Conservation (phyloP, 2,329 filamentous ascomycete genomes). For the Hymenoscyphus fraxineus region DNA sequence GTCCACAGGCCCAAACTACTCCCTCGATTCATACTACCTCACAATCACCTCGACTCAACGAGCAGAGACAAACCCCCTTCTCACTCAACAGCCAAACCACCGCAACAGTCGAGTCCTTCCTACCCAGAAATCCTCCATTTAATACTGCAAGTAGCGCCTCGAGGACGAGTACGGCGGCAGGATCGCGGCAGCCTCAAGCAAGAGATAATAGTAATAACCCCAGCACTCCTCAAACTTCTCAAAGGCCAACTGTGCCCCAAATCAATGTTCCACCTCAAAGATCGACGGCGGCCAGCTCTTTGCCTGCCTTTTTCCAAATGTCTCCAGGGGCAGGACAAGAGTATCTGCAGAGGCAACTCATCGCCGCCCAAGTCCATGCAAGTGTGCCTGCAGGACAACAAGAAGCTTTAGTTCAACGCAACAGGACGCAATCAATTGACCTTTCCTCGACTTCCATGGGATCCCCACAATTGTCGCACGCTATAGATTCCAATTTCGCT, state of each 20-base stretch:
- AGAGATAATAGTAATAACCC: background rate
- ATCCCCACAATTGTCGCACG: background rate
- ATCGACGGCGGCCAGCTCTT: background rate
- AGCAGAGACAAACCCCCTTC: background rate
- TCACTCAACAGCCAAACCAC: background rate
- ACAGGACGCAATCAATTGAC: background rate
- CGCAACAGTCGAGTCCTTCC: background rate
- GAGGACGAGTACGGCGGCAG: background rate
- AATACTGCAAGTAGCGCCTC: background rate
- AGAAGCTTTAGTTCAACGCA: background rate
- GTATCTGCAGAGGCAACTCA: background rate
- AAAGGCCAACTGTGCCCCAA: background rate
- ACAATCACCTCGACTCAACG: background rate
- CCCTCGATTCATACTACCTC: background rate
- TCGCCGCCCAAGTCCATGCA: background rate
- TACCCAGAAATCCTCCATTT: background rate
- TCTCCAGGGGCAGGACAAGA: background rate
- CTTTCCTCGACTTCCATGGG: conserved; percentile 5
- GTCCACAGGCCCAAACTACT: background rate
- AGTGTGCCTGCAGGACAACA: background rate
- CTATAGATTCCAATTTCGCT: background rate
- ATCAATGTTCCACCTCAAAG: background rate
- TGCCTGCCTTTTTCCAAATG: background rate
- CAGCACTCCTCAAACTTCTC: background rate
- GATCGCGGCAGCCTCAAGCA: background rate